These are phyloP conservation scores for Lachnellula willkommii DNA, from an alignment of 2,329 filamentous ascomycete species.

Conservation along the genomic window DNA sequence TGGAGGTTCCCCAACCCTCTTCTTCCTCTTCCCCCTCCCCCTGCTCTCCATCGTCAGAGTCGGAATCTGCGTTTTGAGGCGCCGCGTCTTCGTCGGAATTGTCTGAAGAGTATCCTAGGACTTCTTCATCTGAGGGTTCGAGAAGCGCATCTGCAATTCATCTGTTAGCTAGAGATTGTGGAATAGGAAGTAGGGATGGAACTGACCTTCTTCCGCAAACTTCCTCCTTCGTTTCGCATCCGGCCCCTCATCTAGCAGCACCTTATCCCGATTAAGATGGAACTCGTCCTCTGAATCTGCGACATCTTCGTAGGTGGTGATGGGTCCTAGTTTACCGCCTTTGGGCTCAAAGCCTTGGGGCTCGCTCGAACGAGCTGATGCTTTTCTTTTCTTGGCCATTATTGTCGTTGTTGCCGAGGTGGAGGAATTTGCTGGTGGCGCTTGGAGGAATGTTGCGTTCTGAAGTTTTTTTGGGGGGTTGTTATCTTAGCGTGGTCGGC, in stretches of 20 bases:
- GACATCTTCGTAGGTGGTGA: slow-evolving; percentile 68
- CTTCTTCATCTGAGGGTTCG: slow-evolving; percentile 58
- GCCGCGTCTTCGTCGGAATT: slow-evolving; percentile 33
- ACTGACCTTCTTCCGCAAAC: slow-evolving; percentile 57
- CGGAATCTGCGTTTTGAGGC: slow-evolving; percentile 54
- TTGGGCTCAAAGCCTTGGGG: slow-evolving; percentile 13
- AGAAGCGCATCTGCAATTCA: slow-evolving; percentile 42
- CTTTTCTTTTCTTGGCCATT: slow-evolving; percentile 28
- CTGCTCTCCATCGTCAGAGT: slow-evolving; percentile 47
- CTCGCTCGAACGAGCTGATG: slow-evolving; percentile 5
- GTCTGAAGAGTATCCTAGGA: slow-evolving; percentile 46
- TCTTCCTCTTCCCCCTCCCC: slow-evolving; percentile 53
- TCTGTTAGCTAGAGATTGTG: slow-evolving; percentile 9
- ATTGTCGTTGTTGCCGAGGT: slow-evolving; percentile 10
- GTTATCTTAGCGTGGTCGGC: slow-evolving; percentile 1
- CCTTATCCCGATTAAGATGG: slow-evolving; percentile 77
- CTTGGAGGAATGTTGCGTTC: background rate
- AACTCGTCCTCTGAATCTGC: slow-evolving; percentile 94
- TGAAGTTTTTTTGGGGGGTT: background rate
- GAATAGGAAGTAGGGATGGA: slow-evolving; percentile 1
- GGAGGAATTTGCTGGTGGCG: background rate
- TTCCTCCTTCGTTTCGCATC: slow-evolving; percentile 71
- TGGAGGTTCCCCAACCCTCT: slow-evolving; percentile 81
- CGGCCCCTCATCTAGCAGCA: slow-evolving; percentile 77
- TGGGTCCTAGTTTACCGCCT: slow-evolving; percentile 22